Evolutionary conservation across 352 stramenopile species (phyloP).

Genomic region (Phytopythium litorale): DNA sequence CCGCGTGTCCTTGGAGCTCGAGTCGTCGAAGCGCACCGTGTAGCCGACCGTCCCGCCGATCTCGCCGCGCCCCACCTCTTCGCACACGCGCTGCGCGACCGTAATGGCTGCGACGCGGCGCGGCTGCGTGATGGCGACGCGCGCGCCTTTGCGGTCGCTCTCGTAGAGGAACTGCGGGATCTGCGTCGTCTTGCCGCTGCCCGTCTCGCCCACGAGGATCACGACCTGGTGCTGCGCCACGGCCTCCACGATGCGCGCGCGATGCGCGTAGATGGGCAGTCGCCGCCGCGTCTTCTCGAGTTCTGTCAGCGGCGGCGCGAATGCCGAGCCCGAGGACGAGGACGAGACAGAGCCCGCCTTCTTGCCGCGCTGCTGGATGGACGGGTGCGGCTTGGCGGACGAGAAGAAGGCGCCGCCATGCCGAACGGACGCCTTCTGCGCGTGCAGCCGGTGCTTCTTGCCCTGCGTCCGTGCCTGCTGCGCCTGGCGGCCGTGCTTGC

Average conservation of each 20-base stretch:
- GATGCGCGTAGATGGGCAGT: slow-evolving; percentile 75
- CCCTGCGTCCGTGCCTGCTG: slow-evolving; percentile 9
- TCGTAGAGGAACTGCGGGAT: slow-evolving; percentile 88
- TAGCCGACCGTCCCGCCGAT: slow-evolving; percentile 86
- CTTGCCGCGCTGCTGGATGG: slow-evolving; percentile 13
- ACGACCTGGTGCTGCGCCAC: slow-evolving; percentile 67
- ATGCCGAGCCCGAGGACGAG: not conserved
- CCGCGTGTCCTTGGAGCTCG: slow-evolving; percentile 76
- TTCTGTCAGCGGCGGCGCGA: slow-evolving; percentile 23
- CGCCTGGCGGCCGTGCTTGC: slow-evolving; percentile 5
- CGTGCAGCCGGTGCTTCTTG: slow-evolving; percentile 18
- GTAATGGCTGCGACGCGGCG: slow-evolving; percentile 80
- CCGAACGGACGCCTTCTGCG: not conserved
- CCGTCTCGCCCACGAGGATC: slow-evolving; percentile 88
- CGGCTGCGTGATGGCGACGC: slow-evolving; percentile 81
- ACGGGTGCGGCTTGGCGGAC: slow-evolving; percentile 2
- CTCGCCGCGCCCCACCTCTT: slow-evolving; percentile 46
- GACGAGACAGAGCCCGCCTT: not conserved
- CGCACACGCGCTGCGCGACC: slow-evolving; percentile 75
- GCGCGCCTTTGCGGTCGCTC: slow-evolving; percentile 31
- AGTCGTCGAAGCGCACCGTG: slow-evolving; percentile 94
- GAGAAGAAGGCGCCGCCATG: slow-evolving; percentile 1
- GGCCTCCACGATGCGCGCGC: slow-evolving; percentile 59
- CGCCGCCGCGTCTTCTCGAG: slow-evolving; percentile 56
- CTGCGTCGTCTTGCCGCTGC: slow-evolving; percentile 90